These are phyloP conservation scores for Naganishia onofrii DNA, from an alignment of 768 basidiomycete genomes.

Conservation along the genomic window DNA sequence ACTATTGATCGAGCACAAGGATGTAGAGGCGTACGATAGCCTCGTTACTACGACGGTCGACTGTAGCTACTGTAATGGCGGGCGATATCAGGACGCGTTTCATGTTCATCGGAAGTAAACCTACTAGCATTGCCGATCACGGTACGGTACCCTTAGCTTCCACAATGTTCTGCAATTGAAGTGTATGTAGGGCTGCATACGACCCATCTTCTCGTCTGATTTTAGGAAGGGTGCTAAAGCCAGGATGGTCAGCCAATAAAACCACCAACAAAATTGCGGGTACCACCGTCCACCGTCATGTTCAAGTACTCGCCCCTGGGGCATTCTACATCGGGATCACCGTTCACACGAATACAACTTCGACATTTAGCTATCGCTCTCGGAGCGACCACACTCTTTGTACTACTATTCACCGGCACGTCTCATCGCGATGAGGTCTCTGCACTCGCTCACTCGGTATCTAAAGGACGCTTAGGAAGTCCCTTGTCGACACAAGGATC, in stretches of 20 bases:
- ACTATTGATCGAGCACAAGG: neutral
- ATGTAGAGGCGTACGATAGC: neutral
- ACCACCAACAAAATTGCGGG: neutral
- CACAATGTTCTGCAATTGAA: no score
- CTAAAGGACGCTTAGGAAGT: conserved; percentile 2
- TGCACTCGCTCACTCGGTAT: conserved; percentile 7
- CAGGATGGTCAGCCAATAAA: neutral
- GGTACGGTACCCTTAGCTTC: no score
- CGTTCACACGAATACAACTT: neutral
- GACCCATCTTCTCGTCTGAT: no score
- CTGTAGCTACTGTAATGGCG: no score
- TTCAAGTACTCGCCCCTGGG: conserved; percentile 15
- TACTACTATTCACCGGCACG: neutral
- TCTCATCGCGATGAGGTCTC: neutral
- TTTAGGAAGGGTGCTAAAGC: neutral
- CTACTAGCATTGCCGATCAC: no score
- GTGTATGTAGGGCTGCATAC: no score
- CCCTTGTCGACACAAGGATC: conserved; percentile 1
- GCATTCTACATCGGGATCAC: neutral
- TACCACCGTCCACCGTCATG: conserved; percentile 21
- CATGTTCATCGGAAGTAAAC: neutral
- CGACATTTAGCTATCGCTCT: conserved; percentile 1
- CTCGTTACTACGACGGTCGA: no score
- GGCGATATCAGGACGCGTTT: no score
- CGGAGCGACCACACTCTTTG: neutral